Evolutionary conservation across 1,284 basidiomycete genomes (phyloP), one percentile per base, ranked within the genome.

Genomic region (Fistulina hepatica): DNA sequence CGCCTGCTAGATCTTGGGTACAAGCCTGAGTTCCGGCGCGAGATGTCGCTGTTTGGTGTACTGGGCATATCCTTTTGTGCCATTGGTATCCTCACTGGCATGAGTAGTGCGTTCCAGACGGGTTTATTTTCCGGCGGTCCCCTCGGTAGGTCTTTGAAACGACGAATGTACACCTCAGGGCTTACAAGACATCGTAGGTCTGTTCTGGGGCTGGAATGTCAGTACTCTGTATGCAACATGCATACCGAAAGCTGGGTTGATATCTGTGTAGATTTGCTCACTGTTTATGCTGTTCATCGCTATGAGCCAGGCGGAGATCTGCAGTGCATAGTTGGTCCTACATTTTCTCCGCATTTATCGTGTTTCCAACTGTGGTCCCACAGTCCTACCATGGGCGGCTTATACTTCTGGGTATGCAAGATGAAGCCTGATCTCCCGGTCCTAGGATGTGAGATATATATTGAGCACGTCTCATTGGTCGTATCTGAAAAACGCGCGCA

Each of bases 151-250:
- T 44, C 17, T 23, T 13, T 12, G 9, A 21, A 27, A 10, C 21
- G 6, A 20, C n/a, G 11, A 7, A 21, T 16, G 21, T 21, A 24
- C 26, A 23, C 25, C 26, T 40, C 8, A 26, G 9, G 10, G n/a
- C n/a, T n/a, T n/a, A n/a, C n/a, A n/a, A n/a, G n/a, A n/a, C n/a
- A 32, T 12, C 10, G 22, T 26, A 56, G 56, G 73, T 1, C 50
- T 74, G 43, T 76, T 76, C 48, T 76, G 71, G 72, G 73, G 71
- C n/a, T 76, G 73, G 73, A 75, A 75, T 50, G 73, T 74, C 45
- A 44, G 66, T 57, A 19, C 22, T 23, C 25, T 5, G 22, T 26
- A 7, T 12, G 20, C 22, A 21, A 15, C 2, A n/a, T 33, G 37
- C 27, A 35, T 15, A 27, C 16, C 32, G 17, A 40, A 20, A 25